These are phyloP conservation scores for Cruciata laevipes DNA, from an alignment of 257 asterid genomes.

Conservation along the genomic window DNA sequence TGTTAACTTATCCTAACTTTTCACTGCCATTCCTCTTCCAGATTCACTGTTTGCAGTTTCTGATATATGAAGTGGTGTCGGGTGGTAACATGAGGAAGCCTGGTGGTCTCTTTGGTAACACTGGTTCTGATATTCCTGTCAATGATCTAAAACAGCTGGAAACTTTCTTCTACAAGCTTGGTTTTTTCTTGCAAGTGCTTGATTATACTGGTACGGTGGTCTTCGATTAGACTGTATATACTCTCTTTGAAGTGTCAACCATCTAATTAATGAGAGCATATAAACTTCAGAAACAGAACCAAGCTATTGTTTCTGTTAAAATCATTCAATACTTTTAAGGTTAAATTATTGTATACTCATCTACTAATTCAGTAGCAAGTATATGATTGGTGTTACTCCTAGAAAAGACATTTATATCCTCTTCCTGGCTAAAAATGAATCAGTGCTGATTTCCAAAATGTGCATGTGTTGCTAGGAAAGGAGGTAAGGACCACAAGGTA, in stretches of 20 bases:
- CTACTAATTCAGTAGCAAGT: too few species aligned
- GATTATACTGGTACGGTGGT: conserved; percentile 74
- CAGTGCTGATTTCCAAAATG: neutral
- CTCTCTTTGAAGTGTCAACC: neutral
- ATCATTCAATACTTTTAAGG: neutral
- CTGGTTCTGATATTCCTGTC: conserved; percentile 88
- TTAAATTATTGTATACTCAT: neutral
- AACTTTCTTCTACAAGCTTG: conserved; percentile 98
- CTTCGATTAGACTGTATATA: neutral
- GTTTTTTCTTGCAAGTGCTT: conserved; percentile 84
- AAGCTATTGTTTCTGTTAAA: neutral
- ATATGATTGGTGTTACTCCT: neutral
- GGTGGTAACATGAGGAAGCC: conserved; percentile 98
- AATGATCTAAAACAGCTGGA: conserved; percentile 93
- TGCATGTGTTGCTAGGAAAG: neutral
- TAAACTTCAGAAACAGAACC: neutral
- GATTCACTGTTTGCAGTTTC: conserved; percentile 97
- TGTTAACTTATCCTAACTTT: neutral
- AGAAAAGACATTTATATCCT: neutral
- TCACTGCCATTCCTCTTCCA: conserved; percentile 24
- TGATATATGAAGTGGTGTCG: conserved; percentile 97
- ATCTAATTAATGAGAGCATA: neutral
- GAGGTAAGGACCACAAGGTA: neutral
- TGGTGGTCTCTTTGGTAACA: conserved; percentile 95
- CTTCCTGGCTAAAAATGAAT: neutral